These are phyloP conservation scores for Trichocomaceae sp. DNA, from an alignment of 2,329 filamentous ascomycete genomes.

Conservation along the genomic window DNA sequence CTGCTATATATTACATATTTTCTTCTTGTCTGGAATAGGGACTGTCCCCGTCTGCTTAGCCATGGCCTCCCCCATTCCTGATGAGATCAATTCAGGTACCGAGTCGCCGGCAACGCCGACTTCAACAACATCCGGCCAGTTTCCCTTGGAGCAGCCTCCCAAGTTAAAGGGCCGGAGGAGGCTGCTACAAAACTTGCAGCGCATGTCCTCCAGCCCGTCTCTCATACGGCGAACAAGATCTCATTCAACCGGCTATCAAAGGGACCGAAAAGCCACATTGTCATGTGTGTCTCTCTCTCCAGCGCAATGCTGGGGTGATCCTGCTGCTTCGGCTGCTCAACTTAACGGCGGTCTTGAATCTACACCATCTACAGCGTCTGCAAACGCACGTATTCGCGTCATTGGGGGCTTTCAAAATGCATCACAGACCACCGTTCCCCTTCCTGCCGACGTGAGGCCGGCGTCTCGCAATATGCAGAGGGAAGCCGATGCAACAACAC, in stretches of 20 bases:
- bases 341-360: slow-evolving; percentile 49
- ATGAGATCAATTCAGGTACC: slow-evolving; percentile 28
- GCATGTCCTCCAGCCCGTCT: slow-evolving; percentile 74
- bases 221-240: slow-evolving; percentile 58
- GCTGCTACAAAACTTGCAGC: slow-evolving; percentile 66
- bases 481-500: slow-evolving; percentile 27
- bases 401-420: slow-evolving; percentile 41
- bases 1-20: neutral
- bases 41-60: slow-evolving; percentile 3
- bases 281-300: slow-evolving; percentile 58
- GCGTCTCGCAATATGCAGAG: slow-evolving; percentile 38
- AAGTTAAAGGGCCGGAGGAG: slow-evolving; percentile 64
- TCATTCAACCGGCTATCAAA: slow-evolving; percentile 62
- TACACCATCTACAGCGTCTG: slow-evolving; percentile 36
- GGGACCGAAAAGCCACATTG: slow-evolving; percentile 54
- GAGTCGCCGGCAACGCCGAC: slow-evolving; percentile 30
- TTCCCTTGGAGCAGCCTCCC: slow-evolving; percentile 37
- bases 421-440: slow-evolving; percentile 46
- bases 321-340: slow-evolving; percentile 44
- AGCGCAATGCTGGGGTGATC: slow-evolving; percentile 50
- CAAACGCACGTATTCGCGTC: slow-evolving; percentile 50
- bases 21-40: neutral
- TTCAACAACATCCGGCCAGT: slow-evolving; percentile 28
- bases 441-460: slow-evolving; percentile 56
- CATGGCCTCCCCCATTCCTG: slow-evolving; percentile 27